Evolutionary conservation across 2,329 filamentous ascomycete genomes (phyloP), one percentile per base, ranked within the genome.

Genomic region (Aspergillus sp.): DNA sequence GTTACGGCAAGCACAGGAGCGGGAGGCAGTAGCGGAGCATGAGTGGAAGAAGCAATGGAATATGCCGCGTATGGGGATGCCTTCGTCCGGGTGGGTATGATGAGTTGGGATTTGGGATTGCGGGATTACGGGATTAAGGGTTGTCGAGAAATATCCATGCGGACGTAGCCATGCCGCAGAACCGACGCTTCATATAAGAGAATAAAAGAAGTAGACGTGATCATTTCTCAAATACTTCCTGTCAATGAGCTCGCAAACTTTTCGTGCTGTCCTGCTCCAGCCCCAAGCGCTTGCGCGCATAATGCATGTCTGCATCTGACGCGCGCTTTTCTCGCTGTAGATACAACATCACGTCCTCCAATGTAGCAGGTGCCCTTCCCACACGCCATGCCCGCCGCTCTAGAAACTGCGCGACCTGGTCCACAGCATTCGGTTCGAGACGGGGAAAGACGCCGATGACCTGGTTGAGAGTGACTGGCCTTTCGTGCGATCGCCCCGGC

Each of bases 11-110:
- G 57, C 58, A 24, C 44, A 41, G 32, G 24, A 48, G 24, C 51
- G 38, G 13, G 60, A 62, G 42, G 58, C 53, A 20, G 39, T 41
- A n/a, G 58, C 58, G 24, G 58, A 62, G 48, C 22, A 49, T 47
- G 34, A 59, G 41, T 60, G 58, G 60, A 62, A 62, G 39, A 44
- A 45, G 24, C 39, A 60, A 51, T 62, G 55, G 55, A 58, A 59
- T 53, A 36, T 58, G 11, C 48, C 55, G 39, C 55, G 55, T 30
- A 45, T 56, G n/a, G 52, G 58, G 22, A 45, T 49, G 17, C 55
- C 55, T 55, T 45, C 51, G n/a, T 42, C 49, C 26, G 17, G 50
- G 22, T 59, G 53, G 57, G 48, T 59, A 26, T 44, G 42, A 44
- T 44, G 18, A 12, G 42, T 44, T 26, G 7, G 24, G 24, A n/a